A percentile compares a stretch with the other conserved stretches of the same genome.
Evolutionary conservation across 202 grass and related monocot species (phyloP).

Genomic region (Setaria viridis): DNA sequence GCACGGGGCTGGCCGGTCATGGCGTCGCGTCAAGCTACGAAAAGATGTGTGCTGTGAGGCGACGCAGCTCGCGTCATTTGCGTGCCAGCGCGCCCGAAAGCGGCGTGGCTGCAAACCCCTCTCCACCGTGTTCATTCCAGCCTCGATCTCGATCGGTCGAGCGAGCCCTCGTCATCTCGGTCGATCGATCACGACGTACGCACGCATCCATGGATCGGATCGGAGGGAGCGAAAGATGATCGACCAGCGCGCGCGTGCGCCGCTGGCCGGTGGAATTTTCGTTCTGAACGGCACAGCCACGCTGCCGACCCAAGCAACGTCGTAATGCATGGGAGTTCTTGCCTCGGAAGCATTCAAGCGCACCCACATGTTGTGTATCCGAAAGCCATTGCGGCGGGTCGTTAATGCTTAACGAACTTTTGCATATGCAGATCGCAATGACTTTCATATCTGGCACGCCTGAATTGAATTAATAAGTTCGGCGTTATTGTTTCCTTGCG

Average conservation of each 20-base stretch:
- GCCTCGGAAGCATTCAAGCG: conserved; percentile 32
- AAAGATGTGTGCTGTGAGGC: background rate
- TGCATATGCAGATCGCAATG: background rate
- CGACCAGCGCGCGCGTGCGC: background rate
- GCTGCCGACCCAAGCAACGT: conserved; percentile 24
- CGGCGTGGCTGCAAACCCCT: background rate
- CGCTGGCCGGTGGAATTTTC: conserved; percentile 10
- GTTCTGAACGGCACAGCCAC: conserved; percentile 53
- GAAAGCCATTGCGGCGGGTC: background rate
- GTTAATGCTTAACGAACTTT: conserved; percentile 1
- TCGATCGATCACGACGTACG: background rate
- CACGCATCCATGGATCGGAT: background rate
- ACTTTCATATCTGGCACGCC: background rate
- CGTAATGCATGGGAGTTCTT: conserved; percentile 9
- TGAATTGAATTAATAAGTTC: background rate
- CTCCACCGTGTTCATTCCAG: conserved; percentile 8
- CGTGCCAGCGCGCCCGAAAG: conserved; percentile 21
- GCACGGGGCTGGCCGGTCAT: background rate
- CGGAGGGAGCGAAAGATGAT: too few relatives aligned
- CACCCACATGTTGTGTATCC: background rate
- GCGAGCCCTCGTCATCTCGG: background rate
- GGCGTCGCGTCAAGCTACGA: conserved; percentile 51
- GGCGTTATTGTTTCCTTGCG: conserved; percentile 22
- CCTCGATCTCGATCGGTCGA: background rate
- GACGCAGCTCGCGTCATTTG: conserved; percentile 17